Percentiles rank a stretch among this genome's conserved stretches.
These are phyloP conservation scores for Trichaptum fuscoviolaceum DNA, from an alignment of 768 basidiomycete genomes.

Conservation along the genomic window DNA sequence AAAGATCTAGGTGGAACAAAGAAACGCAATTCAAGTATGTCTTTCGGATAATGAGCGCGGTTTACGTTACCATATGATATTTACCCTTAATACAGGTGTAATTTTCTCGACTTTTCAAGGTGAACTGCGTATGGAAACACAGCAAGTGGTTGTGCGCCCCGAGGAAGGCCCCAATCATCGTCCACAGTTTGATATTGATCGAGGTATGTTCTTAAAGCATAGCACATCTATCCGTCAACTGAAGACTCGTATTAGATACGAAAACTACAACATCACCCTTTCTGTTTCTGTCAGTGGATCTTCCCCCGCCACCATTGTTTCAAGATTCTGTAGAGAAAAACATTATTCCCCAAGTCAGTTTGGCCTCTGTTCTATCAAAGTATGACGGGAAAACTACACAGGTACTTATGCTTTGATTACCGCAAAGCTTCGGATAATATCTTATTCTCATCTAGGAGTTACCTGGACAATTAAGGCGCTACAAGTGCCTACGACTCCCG, in stretches of 20 bases:
- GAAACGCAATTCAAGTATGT: conserved; percentile 83
- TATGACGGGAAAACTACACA: conserved; percentile 91
- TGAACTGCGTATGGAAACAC: conserved; percentile 86
- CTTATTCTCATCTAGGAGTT: conserved; percentile 57
- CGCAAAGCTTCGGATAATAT: conserved; percentile 12
- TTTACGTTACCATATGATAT: conserved; percentile 13
- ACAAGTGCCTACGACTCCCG: conserved; percentile 85
- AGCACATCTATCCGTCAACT: conserved; percentile 9
- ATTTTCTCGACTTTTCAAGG: conserved; percentile 95
- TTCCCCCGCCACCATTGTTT: conserved; percentile 96
- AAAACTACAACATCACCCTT: conserved; percentile 85
- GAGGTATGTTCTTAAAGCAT: conserved; percentile 51
- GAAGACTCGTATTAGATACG: conserved; percentile 53
- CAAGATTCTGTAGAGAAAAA: conserved; percentile 96
- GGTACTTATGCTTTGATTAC: conserved; percentile 37
- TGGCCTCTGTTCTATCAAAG: conserved; percentile 85
- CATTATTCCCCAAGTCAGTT: conserved; percentile 95
- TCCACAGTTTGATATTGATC: conserved; percentile 89
- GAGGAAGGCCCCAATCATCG: conserved; percentile 71
- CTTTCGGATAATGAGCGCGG: conserved; percentile 14
- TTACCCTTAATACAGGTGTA: conserved; percentile 49
- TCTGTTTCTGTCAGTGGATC: conserved; percentile 91
- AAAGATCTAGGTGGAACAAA: conserved; percentile 93
- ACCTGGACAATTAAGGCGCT: conserved; percentile 76
- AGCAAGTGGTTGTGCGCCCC: conserved; percentile 83